Evolutionary conservation across 441 rosid species (phyloP).

Genomic region (Bruguiera hainesii): DNA sequence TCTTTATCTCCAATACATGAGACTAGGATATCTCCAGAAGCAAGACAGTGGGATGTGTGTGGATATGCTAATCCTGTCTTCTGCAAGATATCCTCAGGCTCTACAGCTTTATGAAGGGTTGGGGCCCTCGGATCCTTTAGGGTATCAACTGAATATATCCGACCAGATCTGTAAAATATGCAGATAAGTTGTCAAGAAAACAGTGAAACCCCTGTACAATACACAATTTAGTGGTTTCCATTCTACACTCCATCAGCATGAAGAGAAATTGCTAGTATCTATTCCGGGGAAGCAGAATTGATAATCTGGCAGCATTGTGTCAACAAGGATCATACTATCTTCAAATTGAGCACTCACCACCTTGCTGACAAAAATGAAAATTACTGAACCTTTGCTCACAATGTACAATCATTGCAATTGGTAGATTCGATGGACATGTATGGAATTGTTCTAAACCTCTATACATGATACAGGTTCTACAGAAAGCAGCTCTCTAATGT

Average conservation of each 20-base stretch:
- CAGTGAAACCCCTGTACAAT: not conserved
- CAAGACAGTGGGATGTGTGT: conserved; percentile 95
- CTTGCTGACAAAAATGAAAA: not conserved
- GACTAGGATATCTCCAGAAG: conserved; percentile 78
- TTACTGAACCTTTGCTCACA: not conserved
- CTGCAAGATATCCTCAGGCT: conserved; percentile 49
- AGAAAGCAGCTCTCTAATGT: not conserved
- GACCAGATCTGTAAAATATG: conserved; percentile 62
- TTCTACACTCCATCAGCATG: too few relatives aligned
- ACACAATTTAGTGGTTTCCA: not conserved
- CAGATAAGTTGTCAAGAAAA: not conserved
- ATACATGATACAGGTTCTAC: not conserved
- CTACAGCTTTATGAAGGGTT: conserved; percentile 70
- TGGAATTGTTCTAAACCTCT: not conserved
- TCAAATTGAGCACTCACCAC: not conserved
- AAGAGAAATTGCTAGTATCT: too few relatives aligned
- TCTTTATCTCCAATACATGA: conserved; percentile 89
- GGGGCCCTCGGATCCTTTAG: conserved; percentile 67
- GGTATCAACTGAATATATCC: conserved; percentile 66
- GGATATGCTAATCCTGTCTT: conserved; percentile 92
- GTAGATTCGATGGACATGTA: not conserved
- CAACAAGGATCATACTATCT: not conserved
- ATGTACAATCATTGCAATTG: not conserved
- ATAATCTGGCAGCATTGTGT: too few relatives aligned
- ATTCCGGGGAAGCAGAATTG: too few relatives aligned